Conservation (phyloP, 2,329 filamentous ascomycete species). For the Rutstroemia sp. region DNA sequence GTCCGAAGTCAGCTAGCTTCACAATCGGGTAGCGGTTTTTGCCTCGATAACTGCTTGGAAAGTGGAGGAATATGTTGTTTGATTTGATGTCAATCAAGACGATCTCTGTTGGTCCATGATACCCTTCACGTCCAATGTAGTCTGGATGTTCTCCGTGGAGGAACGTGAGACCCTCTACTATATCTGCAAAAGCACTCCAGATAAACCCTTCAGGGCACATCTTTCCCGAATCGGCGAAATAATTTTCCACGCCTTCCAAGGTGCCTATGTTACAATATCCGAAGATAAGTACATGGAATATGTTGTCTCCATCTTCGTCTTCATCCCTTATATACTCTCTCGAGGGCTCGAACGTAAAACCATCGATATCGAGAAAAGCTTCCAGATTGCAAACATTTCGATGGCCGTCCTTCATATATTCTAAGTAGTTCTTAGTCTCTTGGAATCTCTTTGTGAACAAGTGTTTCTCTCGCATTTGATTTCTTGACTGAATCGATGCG, state of each 20-base stretch:
- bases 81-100: not conserved
- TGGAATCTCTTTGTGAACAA: not conserved
- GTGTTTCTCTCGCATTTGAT: not conserved
- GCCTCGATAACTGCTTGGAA: not conserved
- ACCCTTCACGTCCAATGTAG: not conserved
- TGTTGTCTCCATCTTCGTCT: not conserved
- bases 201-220: conserved; percentile 3
- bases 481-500: not conserved
- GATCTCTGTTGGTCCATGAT: not conserved
- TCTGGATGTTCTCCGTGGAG: conserved; percentile 2
- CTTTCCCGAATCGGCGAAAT: not conserved
- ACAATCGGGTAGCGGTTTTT: not conserved
- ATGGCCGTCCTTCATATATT: not conserved
- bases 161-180: not conserved
- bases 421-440: not conserved
- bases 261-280: not conserved
- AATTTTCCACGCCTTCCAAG: not conserved
- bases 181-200: not conserved
- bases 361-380: not conserved
- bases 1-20: conserved; percentile 6
- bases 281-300: not conserved
- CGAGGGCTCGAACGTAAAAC: not conserved
- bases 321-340: not conserved
- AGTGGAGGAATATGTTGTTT: not conserved
- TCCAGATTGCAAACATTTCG: not conserved